Evolutionary conservation across 768 basidiomycete genomes (phyloP), one percentile per base, ranked within the genome.

Genomic region (Collybia mongolica): DNA sequence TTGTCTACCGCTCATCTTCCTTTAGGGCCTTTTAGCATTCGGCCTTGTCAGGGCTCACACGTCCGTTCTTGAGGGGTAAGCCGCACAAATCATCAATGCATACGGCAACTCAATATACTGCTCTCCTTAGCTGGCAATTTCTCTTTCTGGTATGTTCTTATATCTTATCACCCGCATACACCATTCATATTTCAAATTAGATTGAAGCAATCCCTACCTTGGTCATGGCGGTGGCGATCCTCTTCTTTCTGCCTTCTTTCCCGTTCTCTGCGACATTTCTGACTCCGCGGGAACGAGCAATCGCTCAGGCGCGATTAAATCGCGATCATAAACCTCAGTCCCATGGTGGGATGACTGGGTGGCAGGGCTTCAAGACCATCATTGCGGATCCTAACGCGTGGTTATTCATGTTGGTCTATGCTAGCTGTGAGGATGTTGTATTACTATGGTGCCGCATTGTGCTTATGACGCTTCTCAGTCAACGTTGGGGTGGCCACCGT

Each of bases 151-250:
- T 79, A 52, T 2, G 69, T 60, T 19, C 8, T 38, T 17, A 39
- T 45, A 9, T 19, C 6, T 3, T 6, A 22, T 17, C 17, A 11
- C 11, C 19, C 5, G 9, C 8, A 32, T 32, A 32, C 5, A 6
- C 9, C 14, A 14, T 32, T 32, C 32, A 32, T 32, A 12, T 32
- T 14, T 9, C 32, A 32, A 9, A 11, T 11, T 48, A 82, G 80
- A 72, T 82, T 39, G 80, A 82, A 55, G 81, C 73, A 6, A 79
- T 82, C 26, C 81, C 81, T 8, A 80, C 79, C 0, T 47, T 82
- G 12, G 59, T 80, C 41, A 80, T 83, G 80, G 79, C 75, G 0
- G 35, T 67, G 40, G 62, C 69, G 52, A 73, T 79, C 37, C 65
- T 83, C 4, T 50, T 78, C 29, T 78, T 79, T 59, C 68, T 81